These are phyloP conservation scores for Phanerochaete carnosa DNA, from an alignment of 768 basidiomycete species.

Conservation along the genomic window DNA sequence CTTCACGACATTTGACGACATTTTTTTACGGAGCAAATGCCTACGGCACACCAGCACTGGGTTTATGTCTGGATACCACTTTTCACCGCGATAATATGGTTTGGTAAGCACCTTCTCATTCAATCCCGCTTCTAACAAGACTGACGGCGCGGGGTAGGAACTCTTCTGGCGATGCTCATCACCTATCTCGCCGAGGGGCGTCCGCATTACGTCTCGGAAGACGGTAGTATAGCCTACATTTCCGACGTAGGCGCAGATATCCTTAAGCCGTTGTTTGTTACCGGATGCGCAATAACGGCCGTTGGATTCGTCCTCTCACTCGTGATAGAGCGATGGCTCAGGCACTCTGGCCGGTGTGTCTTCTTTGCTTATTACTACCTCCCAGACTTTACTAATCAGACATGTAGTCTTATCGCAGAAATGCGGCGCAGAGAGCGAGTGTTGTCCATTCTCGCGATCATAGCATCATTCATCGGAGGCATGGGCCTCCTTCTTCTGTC, in stretches of 20 bases:
- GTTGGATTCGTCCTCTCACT: slow-evolving; percentile 60
- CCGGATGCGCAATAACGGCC: slow-evolving; percentile 61
- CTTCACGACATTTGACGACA: slow-evolving; percentile 18
- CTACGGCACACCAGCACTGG: slow-evolving; percentile 46
- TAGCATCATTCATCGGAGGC: slow-evolving; percentile 61
- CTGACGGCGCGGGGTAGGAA: slow-evolving; percentile 32
- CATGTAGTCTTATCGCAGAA: slow-evolving; percentile 51
- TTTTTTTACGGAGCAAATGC: slow-evolving; percentile 1
- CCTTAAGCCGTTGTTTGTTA: slow-evolving; percentile 74
- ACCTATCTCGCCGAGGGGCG: slow-evolving; percentile 68
- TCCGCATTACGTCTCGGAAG: slow-evolving; percentile 54
- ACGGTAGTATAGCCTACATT: slow-evolving; percentile 65
- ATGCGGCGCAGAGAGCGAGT: slow-evolving; percentile 55
- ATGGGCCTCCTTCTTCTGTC: slow-evolving; percentile 65
- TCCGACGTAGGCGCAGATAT: slow-evolving; percentile 73
- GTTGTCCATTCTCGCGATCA: slow-evolving; percentile 53
- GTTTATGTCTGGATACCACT: slow-evolving; percentile 64
- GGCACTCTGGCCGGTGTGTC: slow-evolving; percentile 59
- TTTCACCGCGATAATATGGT: slow-evolving; percentile 63
- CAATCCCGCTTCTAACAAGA: not conserved
- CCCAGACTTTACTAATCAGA: too few relatives aligned
- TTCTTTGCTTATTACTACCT: not conserved
- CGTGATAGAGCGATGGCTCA: slow-evolving; percentile 55
- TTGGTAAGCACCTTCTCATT: slow-evolving; percentile 35
- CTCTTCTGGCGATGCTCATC: slow-evolving; percentile 65